A percentile compares a stretch with the other conserved stretches of the same genome.
Conservation (phyloP, 2,329 filamentous ascomycete genomes). For the Tolypocladium inflatum region DNA sequence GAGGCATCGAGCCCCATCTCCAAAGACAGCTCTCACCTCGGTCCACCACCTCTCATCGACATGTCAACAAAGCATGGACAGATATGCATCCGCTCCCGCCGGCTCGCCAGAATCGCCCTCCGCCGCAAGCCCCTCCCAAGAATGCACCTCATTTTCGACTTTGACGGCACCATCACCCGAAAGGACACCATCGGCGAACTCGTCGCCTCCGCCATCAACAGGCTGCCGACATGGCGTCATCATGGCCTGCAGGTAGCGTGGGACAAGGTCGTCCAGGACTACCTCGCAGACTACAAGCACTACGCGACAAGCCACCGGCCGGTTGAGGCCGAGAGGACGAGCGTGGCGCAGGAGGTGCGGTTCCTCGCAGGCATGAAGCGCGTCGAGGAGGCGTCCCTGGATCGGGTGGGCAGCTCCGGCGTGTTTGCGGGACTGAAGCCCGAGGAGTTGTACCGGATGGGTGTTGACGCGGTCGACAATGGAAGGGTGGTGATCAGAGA, state of each 20-base stretch:
- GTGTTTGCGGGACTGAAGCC: constrained; percentile 33
- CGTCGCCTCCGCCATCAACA: constrained; percentile 29
- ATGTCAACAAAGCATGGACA: neutral
- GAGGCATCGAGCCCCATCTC: neutral
- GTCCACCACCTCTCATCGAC: neutral
- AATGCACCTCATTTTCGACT: constrained; percentile 45
- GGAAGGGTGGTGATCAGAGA: constrained; percentile 25
- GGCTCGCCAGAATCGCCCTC: neutral
- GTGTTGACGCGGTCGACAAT: constrained; percentile 21
- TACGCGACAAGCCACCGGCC: constrained; percentile 26
- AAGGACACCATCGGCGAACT: constrained; percentile 42
- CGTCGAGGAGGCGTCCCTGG: constrained; percentile 37
- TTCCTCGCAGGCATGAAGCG: constrained; percentile 33
- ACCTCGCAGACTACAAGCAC: constrained; percentile 29
- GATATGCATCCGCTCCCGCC: neutral
- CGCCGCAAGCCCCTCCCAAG: neutral
- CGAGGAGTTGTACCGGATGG: constrained; percentile 25
- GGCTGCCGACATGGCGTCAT: neutral
- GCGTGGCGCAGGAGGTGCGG: constrained; percentile 26
- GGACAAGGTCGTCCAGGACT: constrained; percentile 34
- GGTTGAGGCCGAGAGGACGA: constrained; percentile 19
- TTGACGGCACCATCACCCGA: constrained; percentile 49
- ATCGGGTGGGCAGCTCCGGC: constrained; percentile 29
- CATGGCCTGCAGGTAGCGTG: constrained; percentile 28
- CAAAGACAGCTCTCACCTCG: neutral